phyloP scores from a whole-genome alignment of 352 stramenopile genomes.

The Pythium phragmitis region DNA sequence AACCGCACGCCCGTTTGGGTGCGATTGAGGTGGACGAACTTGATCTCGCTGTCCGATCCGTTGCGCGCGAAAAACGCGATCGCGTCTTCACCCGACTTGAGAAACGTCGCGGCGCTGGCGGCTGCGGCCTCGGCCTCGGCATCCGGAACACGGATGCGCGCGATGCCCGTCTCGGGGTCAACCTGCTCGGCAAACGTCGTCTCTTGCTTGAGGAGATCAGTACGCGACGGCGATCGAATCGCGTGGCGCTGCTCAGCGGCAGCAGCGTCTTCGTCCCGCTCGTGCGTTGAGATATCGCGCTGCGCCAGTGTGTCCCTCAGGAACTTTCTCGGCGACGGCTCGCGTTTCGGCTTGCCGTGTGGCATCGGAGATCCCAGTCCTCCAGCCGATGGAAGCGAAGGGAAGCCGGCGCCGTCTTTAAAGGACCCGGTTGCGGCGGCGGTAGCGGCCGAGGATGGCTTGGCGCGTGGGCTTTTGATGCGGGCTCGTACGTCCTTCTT shows the following conservation, averaged over 20 bases:
- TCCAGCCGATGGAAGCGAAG: background rate
- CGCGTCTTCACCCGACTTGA: slow-evolving; percentile 86
- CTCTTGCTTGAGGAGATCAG: slow-evolving; percentile 18
- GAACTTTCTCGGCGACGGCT: slow-evolving; percentile 65
- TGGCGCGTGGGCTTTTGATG: slow-evolving; percentile 28
- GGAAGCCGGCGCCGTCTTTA: background rate
- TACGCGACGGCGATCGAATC: slow-evolving; percentile 16
- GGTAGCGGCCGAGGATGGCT: slow-evolving; percentile 7
- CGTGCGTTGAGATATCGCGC: slow-evolving; percentile 1
- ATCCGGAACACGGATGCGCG: slow-evolving; percentile 36
- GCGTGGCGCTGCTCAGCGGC: slow-evolving; percentile 3
- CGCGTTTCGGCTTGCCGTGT: slow-evolving; percentile 40
- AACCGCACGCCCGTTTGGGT: slow-evolving; percentile 69
- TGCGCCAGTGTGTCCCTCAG: slow-evolving; percentile 49
- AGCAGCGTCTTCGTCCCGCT: slow-evolving; percentile 21
- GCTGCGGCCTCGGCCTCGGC: slow-evolving; percentile 53
- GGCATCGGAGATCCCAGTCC: background rate
- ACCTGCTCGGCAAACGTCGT: slow-evolving; percentile 47
- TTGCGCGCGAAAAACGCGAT: slow-evolving; percentile 95
- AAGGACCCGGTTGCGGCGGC: background rate
- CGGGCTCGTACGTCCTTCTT: slow-evolving; percentile 25
- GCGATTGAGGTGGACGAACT: slow-evolving; percentile 94
- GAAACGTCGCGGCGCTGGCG: slow-evolving; percentile 46
- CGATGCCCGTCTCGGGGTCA: slow-evolving; percentile 46
- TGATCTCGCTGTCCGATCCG: slow-evolving; percentile 89